Percentiles rank a stretch among this genome's conserved stretches.
These are phyloP conservation scores for Acacia concinna DNA, from an alignment of 331 rosid species.

Conservation along the genomic window DNA sequence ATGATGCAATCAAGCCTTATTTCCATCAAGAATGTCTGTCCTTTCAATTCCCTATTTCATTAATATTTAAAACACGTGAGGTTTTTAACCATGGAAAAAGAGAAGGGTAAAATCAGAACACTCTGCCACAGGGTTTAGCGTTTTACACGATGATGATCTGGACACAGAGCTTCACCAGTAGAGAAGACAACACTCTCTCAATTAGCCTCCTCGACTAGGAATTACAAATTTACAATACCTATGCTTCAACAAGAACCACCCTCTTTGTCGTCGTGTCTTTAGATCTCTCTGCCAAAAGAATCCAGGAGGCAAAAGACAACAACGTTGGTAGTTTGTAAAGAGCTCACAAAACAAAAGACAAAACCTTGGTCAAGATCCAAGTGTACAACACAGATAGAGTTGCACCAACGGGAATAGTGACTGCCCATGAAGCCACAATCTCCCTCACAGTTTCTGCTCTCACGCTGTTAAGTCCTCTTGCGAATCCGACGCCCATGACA, in stretches of 20 bases:
- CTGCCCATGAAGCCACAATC: constrained; percentile 88
- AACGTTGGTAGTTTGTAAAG: not conserved
- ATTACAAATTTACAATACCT: not conserved
- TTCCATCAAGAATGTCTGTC: not conserved
- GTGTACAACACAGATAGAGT: constrained; percentile 71
- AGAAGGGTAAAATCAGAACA: not conserved
- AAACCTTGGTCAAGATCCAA: constrained; percentile 82
- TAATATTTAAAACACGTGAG: not conserved
- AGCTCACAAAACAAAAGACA: constrained; percentile 69
- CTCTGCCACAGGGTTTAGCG: not conserved
- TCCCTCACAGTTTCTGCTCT: constrained; percentile 94
- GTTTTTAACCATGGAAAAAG: not conserved
- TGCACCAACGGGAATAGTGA: constrained; percentile 92
- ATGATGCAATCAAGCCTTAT: not conserved
- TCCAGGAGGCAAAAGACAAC: constrained; percentile 6
- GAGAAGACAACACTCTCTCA: not conserved
- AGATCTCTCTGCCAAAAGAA: not conserved
- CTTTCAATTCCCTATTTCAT: not conserved
- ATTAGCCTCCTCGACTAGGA: constrained; percentile 7
- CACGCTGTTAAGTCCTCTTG: constrained; percentile 84
- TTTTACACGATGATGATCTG: constrained; percentile 4
- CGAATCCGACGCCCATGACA: constrained; percentile 98
- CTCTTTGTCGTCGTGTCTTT: not conserved
- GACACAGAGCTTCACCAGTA: constrained; percentile 12
- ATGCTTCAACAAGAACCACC: not conserved